Conservation (phyloP, 106 monocot species). For the Xerophyta viscosa region DNA sequence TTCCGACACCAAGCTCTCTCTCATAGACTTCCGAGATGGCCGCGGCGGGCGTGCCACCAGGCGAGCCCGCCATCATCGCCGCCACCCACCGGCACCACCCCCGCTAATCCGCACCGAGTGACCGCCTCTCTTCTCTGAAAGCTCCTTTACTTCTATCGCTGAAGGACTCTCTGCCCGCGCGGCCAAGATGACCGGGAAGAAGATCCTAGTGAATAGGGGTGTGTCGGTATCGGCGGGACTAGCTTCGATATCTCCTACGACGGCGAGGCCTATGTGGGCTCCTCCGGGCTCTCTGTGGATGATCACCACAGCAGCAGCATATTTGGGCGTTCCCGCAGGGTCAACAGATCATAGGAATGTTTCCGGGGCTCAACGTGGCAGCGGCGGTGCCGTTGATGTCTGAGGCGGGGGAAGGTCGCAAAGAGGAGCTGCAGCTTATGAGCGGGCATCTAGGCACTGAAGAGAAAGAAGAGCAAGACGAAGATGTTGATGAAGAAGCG, state of each 20-base stretch:
- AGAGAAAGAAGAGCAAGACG: slow-evolving; percentile 5
- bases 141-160: not conserved
- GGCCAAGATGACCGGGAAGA: slow-evolving; percentile 14
- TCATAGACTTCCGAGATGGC: slow-evolving; percentile 37
- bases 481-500: not conserved
- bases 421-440: not conserved
- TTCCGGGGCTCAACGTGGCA: not conserved
- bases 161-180: not conserved
- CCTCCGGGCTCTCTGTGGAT: slow-evolving; percentile 18
- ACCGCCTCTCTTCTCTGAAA: slow-evolving; percentile 24
- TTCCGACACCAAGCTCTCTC: slow-evolving; percentile 46
- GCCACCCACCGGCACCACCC: slow-evolving; percentile 43
- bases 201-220: slow-evolving; percentile 8
- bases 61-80: slow-evolving; percentile 43
- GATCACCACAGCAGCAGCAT: slow-evolving; percentile 14
- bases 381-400: not conserved
- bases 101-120: slow-evolving; percentile 31
- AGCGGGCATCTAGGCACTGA: not conserved
- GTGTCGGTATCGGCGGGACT: slow-evolving; percentile 19
- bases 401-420: not conserved
- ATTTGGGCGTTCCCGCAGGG: slow-evolving; percentile 24
- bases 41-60: slow-evolving; percentile 35
- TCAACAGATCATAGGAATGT: not conserved
- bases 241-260: slow-evolving; percentile 16
- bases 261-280: slow-evolving; percentile 26